Base-by-base conservation (phyloP, 139 green algal genomes). In the Haematococcus lacustris region DNA sequence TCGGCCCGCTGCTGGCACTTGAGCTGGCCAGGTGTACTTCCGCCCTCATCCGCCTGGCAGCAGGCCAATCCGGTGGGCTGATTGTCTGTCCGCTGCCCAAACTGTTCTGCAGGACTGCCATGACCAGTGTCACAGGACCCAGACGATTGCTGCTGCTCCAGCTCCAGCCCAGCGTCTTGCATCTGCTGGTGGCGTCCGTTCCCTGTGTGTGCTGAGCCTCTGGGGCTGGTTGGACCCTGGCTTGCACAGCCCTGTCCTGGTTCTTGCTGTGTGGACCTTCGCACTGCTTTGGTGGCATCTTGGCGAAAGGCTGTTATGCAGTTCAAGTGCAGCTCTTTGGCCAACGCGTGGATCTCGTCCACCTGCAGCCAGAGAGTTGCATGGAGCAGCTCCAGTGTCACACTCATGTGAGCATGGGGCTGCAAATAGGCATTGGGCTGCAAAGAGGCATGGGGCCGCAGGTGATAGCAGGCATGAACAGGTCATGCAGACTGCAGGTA, bases 291-390 rank as follows among this genome's bases (percentile, higher is more conserved):
- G 38, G 68, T 80, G 7, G 75, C 84, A 73, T 97, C 92, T 78
- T 89, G 89, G 35, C 89, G 90, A 71, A 84, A 84, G 1, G 89
- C 87, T 23, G 71, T 70, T 26, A 97, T 79, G 78, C 79, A 87
- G 6, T 50, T 82, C 38, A 91, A 71, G 3, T 89, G 84, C 66
- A 93, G 77, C 83, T 96, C 87, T 43, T 79, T 57, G 2, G 90
- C 90, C 35, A 96, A 75, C 0, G 71, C 65, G 43, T 38, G 60
- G 0, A 90, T 74, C 59, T 82, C 73, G 7, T 65, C 59, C 9
- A 74, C 81, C 80, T 86, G 75, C 26, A 57, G 35, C 23, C 21
- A 7, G 3, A 38, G 25, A 51, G 2, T 9, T 6, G 40, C 13
- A 21, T 13, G 13, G 21, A 13, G 47, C 21, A 21, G 13, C 13